These are phyloP conservation scores for Rubroboletus satanas DNA, from an alignment of 768 basidiomycete genomes.

Conservation along the genomic window DNA sequence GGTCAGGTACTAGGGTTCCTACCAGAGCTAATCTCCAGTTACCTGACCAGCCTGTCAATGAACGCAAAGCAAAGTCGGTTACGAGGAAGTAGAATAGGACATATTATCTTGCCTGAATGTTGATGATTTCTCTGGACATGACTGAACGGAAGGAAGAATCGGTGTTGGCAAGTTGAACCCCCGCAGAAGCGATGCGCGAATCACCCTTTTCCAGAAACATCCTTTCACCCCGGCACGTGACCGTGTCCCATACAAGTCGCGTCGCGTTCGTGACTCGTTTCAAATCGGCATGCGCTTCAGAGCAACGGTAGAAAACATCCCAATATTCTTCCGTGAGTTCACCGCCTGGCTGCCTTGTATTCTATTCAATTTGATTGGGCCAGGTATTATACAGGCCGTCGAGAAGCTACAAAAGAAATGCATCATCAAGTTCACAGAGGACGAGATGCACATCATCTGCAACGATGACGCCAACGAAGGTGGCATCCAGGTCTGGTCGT, in stretches of 20 bases:
- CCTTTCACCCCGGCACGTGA: conserved; percentile 23
- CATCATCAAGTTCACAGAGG: conserved; percentile 73
- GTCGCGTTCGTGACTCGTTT: conserved; percentile 7
- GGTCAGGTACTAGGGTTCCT: conserved; percentile 17
- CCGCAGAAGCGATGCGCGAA: conserved; percentile 10
- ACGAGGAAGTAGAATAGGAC: background rate
- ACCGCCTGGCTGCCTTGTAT: background rate
- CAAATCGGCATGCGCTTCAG: conserved; percentile 54
- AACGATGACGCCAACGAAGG: conserved; percentile 75
- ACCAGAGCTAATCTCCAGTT: background rate
- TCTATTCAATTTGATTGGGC: background rate
- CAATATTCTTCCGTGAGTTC: conserved; percentile 50
- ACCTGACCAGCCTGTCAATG: conserved; percentile 66
- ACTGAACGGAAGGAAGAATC: conserved; percentile 19
- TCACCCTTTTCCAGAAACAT: conserved; percentile 15
- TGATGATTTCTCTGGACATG: conserved; percentile 81
- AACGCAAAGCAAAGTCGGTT: conserved; percentile 8
- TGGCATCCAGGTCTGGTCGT: conserved; percentile 87
- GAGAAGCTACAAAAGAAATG: conserved; percentile 85
- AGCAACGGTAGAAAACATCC: conserved; percentile 54
- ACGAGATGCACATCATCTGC: conserved; percentile 79
- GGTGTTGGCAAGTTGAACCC: conserved; percentile 8
- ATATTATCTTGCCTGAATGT: conserved; percentile 55
- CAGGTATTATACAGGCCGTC: conserved; percentile 76
- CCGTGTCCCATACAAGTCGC: conserved; percentile 10